These are phyloP conservation scores for Middelhovenomyces tepae DNA, from an alignment of 805 yeast genomes.

Conservation along the genomic window DNA sequence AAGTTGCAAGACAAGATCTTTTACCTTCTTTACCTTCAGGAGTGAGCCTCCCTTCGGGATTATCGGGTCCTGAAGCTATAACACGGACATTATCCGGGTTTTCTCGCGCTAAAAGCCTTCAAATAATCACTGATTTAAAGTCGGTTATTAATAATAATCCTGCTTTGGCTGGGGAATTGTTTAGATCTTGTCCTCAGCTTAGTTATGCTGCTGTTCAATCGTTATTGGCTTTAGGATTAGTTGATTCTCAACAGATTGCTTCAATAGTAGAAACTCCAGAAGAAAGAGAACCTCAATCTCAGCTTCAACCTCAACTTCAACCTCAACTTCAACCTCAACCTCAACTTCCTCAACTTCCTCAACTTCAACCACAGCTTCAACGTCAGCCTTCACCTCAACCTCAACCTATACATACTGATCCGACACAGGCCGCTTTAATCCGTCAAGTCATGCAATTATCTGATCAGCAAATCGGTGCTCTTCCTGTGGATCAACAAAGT, in stretches of 20 bases:
- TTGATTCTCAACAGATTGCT: conserved; percentile 13
- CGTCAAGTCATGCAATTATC: conserved; percentile 44
- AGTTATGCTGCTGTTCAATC: conserved; percentile 76
- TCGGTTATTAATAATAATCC: conserved; percentile 50
- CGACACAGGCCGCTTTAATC: conserved; percentile 39
- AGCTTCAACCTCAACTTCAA: conserved; percentile 2
- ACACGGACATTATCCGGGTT: conserved; percentile 38
- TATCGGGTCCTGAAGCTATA: conserved; percentile 35
- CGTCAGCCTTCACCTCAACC: conserved; percentile 4
- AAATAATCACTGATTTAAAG: conserved; percentile 49
- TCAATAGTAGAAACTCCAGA: conserved; percentile 1
- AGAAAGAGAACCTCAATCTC: conserved; percentile 6
- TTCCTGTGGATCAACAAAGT: conserved; percentile 45
- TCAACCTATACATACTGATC: conserved; percentile 22
- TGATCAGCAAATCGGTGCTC: conserved; percentile 40
- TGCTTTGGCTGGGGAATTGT: conserved; percentile 46
- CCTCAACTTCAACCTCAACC: conserved; percentile 6
- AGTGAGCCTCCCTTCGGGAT: conserved; percentile 31
- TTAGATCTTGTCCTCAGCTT: conserved; percentile 71
- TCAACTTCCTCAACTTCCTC: conserved; percentile 17
- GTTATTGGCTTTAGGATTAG: conserved; percentile 35
- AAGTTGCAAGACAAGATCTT: conserved; percentile 7
- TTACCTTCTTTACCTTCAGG: conserved; percentile 53
- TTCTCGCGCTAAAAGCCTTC: conserved; percentile 34
- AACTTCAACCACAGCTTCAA: conserved; percentile 13